phyloP scores from a whole-genome alignment of 1,284 basidiomycete genomes.

The Kwoniella shivajii region DNA sequence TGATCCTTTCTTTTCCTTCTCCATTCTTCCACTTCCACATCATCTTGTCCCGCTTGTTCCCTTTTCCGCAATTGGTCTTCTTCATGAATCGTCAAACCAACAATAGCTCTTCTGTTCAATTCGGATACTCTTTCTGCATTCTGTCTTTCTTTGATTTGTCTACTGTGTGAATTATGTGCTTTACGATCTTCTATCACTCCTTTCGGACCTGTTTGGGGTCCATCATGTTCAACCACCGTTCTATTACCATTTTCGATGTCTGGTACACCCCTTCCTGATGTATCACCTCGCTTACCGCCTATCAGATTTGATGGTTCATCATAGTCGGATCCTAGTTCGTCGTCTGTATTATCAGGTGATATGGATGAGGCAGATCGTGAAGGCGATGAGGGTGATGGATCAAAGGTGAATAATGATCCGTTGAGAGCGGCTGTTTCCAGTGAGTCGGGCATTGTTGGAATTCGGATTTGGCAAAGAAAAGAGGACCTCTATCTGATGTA shows the following conservation, averaged over 20 bases:
- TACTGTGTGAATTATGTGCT: constrained; percentile 9
- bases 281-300: constrained; percentile 11
- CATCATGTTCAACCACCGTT: constrained; percentile 22
- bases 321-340: constrained; percentile 39
- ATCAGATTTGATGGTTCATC: constrained; percentile 3
- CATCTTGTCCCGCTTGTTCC: constrained; percentile 16
- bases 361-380: constrained; percentile 26
- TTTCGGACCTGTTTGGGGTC: constrained; percentile 49
- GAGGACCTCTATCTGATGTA: too few species aligned
- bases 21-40: constrained; percentile 17
- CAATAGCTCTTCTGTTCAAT: constrained; percentile 24
- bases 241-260: background rate
- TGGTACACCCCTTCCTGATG: constrained; percentile 3
- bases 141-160: background rate
- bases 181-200: constrained; percentile 47
- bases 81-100: constrained; percentile 32
- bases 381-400: constrained; percentile 26
- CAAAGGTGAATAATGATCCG: constrained; percentile 33
- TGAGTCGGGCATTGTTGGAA: constrained; percentile 13
- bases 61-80: constrained; percentile 27
- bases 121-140: constrained; percentile 6
- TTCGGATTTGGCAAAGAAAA: too few species aligned
- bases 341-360: constrained; percentile 33
- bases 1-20: constrained; percentile 17
- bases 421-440: constrained; percentile 40